Evolutionary conservation across 1,284 basidiomycete species (phyloP).

Genomic region (Grifola frondosa): DNA sequence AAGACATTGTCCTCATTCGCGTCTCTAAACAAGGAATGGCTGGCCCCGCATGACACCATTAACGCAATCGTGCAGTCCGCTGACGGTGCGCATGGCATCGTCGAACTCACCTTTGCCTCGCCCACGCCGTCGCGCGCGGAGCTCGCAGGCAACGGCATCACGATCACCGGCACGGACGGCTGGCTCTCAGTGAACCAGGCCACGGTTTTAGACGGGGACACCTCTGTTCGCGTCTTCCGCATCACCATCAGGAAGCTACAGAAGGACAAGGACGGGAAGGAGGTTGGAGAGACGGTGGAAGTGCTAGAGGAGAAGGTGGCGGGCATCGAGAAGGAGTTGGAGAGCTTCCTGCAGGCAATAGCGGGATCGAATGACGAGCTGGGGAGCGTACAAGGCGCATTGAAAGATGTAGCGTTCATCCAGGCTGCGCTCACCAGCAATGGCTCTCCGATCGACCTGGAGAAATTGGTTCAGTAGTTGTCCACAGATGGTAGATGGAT

Average conservation of each 20-base stretch:
- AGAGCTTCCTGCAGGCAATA: slow-evolving; percentile 58
- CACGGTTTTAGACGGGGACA: slow-evolving; percentile 32
- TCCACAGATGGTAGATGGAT: not conserved
- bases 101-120: slow-evolving; percentile 57
- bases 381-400: slow-evolving; percentile 55
- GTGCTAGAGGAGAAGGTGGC: slow-evolving; percentile 44
- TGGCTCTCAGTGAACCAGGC: slow-evolving; percentile 36
- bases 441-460: slow-evolving; percentile 61
- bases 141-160: slow-evolving; percentile 38
- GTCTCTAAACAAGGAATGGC: slow-evolving; percentile 66
- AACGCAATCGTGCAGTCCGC: slow-evolving; percentile 51
- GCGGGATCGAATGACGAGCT: slow-evolving; percentile 46
- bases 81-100: slow-evolving; percentile 55
- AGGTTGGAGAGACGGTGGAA: slow-evolving; percentile 48
- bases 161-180: slow-evolving; percentile 61
- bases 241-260: slow-evolving; percentile 42
- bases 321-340: slow-evolving; percentile 63
- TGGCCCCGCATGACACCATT: slow-evolving; percentile 77
- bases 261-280: slow-evolving; percentile 43
- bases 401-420: slow-evolving; percentile 76
- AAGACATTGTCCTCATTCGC: slow-evolving; percentile 62
- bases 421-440: slow-evolving; percentile 74
- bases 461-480: slow-evolving; percentile 32
- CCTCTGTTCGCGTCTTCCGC: slow-evolving; percentile 30
- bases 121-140: slow-evolving; percentile 43